Evolutionary conservation across 2,329 filamentous ascomycete genomes (phyloP).

Genomic region (Drechslera avenae): DNA sequence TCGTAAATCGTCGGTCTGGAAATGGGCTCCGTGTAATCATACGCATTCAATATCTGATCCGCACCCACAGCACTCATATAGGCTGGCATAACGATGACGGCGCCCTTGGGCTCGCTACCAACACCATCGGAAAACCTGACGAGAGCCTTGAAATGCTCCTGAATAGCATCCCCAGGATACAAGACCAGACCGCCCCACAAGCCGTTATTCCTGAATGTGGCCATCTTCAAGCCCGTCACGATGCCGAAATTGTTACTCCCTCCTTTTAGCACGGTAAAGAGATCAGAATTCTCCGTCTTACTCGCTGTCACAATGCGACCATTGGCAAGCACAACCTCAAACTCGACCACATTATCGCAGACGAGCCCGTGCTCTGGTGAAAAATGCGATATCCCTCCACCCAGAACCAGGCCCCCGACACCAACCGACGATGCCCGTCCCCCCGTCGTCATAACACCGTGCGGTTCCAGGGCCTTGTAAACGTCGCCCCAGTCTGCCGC

Average conservation of each 20-base stretch:
- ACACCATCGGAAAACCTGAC: constrained; percentile 27
- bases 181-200: constrained; percentile 46
- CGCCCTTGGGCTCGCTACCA: constrained; percentile 22
- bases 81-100: constrained; percentile 27
- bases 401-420: constrained; percentile 33
- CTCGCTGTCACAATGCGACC: constrained; percentile 33
- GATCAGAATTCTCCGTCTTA: constrained; percentile 29
- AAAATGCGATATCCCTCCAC: constrained; percentile 41
- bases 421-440: constrained; percentile 33
- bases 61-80: constrained; percentile 20
- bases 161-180: constrained; percentile 21
- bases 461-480: constrained; percentile 29
- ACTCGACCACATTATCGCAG: constrained; percentile 41
- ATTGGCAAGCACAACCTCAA: constrained; percentile 42
- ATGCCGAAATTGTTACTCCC: constrained; percentile 45
- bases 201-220: constrained; percentile 27
- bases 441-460: constrained; percentile 28
- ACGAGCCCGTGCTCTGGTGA: constrained; percentile 32
- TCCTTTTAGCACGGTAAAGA: constrained; percentile 42
- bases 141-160: constrained; percentile 30
- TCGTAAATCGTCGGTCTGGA: constrained; percentile 24
- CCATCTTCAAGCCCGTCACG: constrained; percentile 38
- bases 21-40: constrained; percentile 29
- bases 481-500: constrained; percentile 36
- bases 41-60: constrained; percentile 27